Evolutionary conservation across 1,284 basidiomycete genomes (phyloP), one percentile per base, ranked within the genome.

Genomic region (Vanrija pseudolonga): DNA sequence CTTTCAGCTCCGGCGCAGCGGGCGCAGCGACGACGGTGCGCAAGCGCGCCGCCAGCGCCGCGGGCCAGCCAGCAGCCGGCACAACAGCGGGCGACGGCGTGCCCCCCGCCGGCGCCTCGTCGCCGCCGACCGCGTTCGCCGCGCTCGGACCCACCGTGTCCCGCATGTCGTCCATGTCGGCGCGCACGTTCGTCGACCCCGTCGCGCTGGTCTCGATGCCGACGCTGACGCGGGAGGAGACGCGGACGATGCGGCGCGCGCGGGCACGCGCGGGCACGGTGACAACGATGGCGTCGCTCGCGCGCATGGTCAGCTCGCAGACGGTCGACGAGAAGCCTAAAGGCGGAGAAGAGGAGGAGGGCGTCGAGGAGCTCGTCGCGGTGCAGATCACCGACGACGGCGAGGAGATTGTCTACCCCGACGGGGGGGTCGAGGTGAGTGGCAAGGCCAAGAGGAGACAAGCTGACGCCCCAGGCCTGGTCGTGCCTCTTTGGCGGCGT

Each of bases 401-500:
- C 15, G 52, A 47, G 22, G 62, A 61, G 51, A 50, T 61, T 22
- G 46, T 52, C 42, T 61, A 61, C 39, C 64, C 65, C 11, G 65
- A 67, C 37, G 65, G 65, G 17, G 65, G 65, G 12, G 14, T 51
- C 19, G 38, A 56, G 45, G 56, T 57, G 45, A 36, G 51, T 42
- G 7, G 12, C 23, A 8, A 20, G 4, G 38, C 2, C 14, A 19
- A 26, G 19, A 12, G 17, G 14, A 32, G 45, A 47, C 38, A 12
- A 4, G 36, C 43, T 54, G 20, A 48, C 46, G 12, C 32, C 19
- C 3, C 51, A 67, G 64, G 70, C 67, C 15, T 67, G 67, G 62
- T 49, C 62, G 11, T 56, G 58, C 2, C 47, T 67, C 7, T 17
- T 57, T 43, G 71, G 72, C 17, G 72, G 64, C 2, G 62, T 66